Evolutionary conservation across 2,329 filamentous ascomycete genomes (phyloP).

Genomic region (Aaosphaeria arxii): DNA sequence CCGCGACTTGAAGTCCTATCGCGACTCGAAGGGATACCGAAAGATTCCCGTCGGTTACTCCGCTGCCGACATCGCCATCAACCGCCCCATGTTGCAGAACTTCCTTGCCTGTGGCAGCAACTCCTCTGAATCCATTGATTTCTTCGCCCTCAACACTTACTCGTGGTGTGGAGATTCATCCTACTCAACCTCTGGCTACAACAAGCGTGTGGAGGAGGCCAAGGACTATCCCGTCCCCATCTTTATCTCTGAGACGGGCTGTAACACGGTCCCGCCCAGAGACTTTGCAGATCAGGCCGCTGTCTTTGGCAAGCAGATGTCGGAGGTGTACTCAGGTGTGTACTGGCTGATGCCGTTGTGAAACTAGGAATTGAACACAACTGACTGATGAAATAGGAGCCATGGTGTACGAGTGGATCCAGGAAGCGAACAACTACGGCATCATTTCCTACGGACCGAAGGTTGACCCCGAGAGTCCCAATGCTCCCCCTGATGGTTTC

Average conservation of each 20-base stretch:
- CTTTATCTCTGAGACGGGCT: slow-evolving; percentile 76
- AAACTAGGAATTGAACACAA: no score
- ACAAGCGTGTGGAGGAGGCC: slow-evolving; percentile 63
- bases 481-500: slow-evolving; percentile 62
- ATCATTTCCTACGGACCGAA: slow-evolving; percentile 70
- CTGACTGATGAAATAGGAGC: slow-evolving; percentile 31
- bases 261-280: slow-evolving; percentile 63
- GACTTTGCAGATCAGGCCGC: slow-evolving; percentile 70
- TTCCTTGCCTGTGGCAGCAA: slow-evolving; percentile 79
- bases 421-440: slow-evolving; percentile 80
- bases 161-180: slow-evolving; percentile 52
- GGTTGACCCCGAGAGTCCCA: slow-evolving; percentile 45
- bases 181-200: slow-evolving; percentile 67
- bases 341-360: no score
- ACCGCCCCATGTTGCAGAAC: slow-evolving; percentile 63
- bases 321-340: slow-evolving; percentile 63
- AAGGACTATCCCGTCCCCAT: slow-evolving; percentile 67
- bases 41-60: slow-evolving; percentile 84
- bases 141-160: slow-evolving; percentile 84
- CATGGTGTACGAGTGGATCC: slow-evolving; percentile 88
- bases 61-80: slow-evolving; percentile 75
- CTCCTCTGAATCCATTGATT: slow-evolving; percentile 66
- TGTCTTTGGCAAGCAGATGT: slow-evolving; percentile 74
- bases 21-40: slow-evolving; percentile 72
- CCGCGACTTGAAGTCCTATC: slow-evolving; percentile 79